Percentiles rank a stretch among this genome's conserved stretches.
phyloP scores from a whole-genome alignment of 805 yeast species.

The Saccharomyces eubayanus region DNA sequence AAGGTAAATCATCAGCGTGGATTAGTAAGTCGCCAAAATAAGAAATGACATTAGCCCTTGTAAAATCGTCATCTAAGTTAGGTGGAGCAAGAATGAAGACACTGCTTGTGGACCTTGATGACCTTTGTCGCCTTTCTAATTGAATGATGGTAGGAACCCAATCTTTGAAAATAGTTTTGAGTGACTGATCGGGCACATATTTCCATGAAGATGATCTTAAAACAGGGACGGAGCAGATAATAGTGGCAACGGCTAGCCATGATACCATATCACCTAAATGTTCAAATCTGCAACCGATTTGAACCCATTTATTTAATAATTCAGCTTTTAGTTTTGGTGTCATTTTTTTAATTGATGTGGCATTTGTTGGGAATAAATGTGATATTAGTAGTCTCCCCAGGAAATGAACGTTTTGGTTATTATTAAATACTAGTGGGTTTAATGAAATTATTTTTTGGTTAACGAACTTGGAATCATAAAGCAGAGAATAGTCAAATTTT shows the following conservation, averaged over 20 bases:
- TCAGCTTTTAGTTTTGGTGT: conserved; percentile 43
- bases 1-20: conserved; percentile 24
- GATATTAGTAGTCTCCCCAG: conserved; percentile 60
- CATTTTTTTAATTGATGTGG: conserved; percentile 7
- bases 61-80: conserved; percentile 69
- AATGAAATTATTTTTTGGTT: conserved; percentile 31
- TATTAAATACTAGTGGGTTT: conserved; percentile 74
- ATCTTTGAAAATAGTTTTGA: conserved; percentile 59
- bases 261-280: conserved; percentile 85
- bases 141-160: conserved; percentile 94
- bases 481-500: conserved; percentile 63
- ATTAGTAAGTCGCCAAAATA: conserved; percentile 82
- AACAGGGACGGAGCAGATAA: conserved; percentile 74
- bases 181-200: conserved; percentile 48
- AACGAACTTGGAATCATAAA: conserved; percentile 42
- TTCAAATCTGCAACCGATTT: conserved; percentile 69
- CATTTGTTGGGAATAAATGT: conserved; percentile 47
- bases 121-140: conserved; percentile 64
- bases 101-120: conserved; percentile 47
- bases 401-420: conserved; percentile 60
- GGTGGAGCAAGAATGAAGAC: conserved; percentile 73
- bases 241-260: conserved; percentile 84
- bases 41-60: conserved; percentile 75
- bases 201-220: conserved; percentile 75
- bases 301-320: conserved; percentile 73